A percentile compares a stretch with the other conserved stretches of the same genome.
Conservation (phyloP, 2,329 filamentous ascomycete genomes). For the Xylariomycetidae sp. region DNA sequence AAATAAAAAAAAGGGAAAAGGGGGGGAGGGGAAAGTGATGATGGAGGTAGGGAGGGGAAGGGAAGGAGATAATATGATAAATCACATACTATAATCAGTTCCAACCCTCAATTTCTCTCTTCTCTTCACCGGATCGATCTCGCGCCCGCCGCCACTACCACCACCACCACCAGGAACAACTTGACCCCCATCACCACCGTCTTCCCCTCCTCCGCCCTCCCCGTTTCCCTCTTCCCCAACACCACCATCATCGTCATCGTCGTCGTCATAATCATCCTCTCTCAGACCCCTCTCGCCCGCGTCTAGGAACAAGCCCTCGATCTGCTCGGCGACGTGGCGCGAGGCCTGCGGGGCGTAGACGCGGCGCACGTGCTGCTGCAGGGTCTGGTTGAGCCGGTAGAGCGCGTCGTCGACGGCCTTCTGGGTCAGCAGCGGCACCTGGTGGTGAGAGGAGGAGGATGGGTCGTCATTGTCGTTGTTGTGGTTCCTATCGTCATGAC, state of each 20-base stretch:
- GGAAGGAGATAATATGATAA: not conserved
- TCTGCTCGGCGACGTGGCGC: conserved; percentile 68
- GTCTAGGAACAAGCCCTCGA: conserved; percentile 59
- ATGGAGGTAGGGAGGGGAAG: too few species aligned
- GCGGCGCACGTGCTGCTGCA: conserved; percentile 61
- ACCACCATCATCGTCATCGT: conserved; percentile 29
- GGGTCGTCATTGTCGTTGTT: too few species aligned
- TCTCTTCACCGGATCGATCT: conserved; percentile 31
- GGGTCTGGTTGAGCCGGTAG: conserved; percentile 53
- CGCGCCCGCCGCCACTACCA: conserved; percentile 24
- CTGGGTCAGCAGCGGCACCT: conserved; percentile 35
- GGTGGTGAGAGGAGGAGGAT: not conserved
- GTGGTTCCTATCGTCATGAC: too few species aligned
- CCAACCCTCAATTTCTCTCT: conserved; percentile 14
- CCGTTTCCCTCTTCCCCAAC: conserved; percentile 23
- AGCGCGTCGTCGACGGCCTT: conserved; percentile 53
- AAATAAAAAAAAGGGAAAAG: not conserved
- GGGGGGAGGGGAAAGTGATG: not conserved
- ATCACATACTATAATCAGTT: conserved; percentile 18
- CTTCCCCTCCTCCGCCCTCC: conserved; percentile 34
- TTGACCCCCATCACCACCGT: too few species aligned
- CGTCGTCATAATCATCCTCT: conserved; percentile 35
- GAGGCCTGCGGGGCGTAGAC: conserved; percentile 66
- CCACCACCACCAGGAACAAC: conserved; percentile 27
- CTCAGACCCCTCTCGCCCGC: conserved; percentile 32